Evolutionary conservation across 345 rosid species (phyloP).

Genomic region (Hibiscus tridactylites): DNA sequence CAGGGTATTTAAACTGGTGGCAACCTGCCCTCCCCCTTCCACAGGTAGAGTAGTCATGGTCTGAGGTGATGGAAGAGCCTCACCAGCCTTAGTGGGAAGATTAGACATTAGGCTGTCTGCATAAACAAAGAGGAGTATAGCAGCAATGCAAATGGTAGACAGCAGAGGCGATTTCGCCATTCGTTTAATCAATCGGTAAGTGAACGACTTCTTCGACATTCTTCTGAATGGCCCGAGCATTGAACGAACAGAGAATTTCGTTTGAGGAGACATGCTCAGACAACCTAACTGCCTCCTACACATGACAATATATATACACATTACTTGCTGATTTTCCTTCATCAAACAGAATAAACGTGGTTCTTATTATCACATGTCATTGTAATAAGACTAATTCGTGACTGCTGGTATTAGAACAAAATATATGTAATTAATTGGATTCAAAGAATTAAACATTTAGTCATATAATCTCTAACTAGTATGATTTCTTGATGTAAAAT

Average conservation of each 20-base stretch:
- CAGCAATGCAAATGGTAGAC: slow-evolving; percentile 15
- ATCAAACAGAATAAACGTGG: neutral
- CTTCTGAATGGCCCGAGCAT: slow-evolving; percentile 11
- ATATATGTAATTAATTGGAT: neutral
- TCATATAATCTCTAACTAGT: neutral
- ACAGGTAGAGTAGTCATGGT: neutral
- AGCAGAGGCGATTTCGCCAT: slow-evolving; percentile 14
- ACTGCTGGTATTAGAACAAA: no score
- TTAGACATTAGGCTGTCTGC: slow-evolving; percentile 10
- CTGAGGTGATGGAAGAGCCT: neutral
- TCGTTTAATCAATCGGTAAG: slow-evolving; percentile 7
- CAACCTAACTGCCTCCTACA: neutral
- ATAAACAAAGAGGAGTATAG: slow-evolving; percentile 22
- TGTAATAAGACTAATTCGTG: neutral
- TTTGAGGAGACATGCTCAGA: neutral
- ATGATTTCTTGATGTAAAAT: no score
- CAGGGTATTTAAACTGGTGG: neutral
- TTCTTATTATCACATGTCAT: neutral
- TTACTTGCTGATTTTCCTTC: neutral
- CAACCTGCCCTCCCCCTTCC: neutral
- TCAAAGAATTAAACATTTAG: no score
- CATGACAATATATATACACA: neutral
- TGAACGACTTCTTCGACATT: neutral
- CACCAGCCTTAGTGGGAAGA: neutral
- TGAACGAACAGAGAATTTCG: slow-evolving; percentile 5